Conservation (phyloP, 345 rosid genomes). For the Salix caprea region DNA sequence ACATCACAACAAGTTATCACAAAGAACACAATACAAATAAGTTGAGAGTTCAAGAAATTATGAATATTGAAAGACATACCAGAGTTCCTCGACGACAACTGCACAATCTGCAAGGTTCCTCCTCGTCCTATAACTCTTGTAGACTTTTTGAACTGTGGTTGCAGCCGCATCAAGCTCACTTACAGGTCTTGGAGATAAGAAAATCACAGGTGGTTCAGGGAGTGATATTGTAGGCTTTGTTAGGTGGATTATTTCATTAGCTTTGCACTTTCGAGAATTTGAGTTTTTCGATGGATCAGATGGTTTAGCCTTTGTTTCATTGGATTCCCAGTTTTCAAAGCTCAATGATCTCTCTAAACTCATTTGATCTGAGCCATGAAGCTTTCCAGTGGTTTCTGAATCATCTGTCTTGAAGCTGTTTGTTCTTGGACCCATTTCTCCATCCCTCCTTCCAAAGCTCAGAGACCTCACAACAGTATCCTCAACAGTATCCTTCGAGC, state of each 20-base stretch:
- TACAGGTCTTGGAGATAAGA: conserved; percentile 53
- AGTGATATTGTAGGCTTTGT: conserved; percentile 40
- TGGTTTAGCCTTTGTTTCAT: conserved; percentile 11
- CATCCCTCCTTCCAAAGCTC: conserved; percentile 25
- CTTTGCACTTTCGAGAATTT: conserved; percentile 15
- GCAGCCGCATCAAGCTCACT: conserved; percentile 68
- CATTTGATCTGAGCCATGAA: not conserved
- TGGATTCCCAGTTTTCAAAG: conserved; percentile 35
- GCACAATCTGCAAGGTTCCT: conserved; percentile 72
- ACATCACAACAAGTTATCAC: not conserved
- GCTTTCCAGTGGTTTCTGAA: conserved; percentile 16
- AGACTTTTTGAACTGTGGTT: conserved; percentile 42
- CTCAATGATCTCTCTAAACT: conserved; percentile 34
- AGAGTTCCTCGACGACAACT: conserved; percentile 65
- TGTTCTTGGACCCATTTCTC: conserved; percentile 25
- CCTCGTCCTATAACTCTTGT: conserved; percentile 47
- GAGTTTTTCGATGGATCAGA: conserved; percentile 2
- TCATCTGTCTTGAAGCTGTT: conserved; percentile 35
- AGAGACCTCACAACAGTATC: conserved; percentile 25
- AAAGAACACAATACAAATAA: not conserved
- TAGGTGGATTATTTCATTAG: conserved; percentile 26
- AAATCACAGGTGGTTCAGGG: conserved; percentile 36
- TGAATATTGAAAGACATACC: conserved; percentile 38
- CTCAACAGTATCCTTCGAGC: conserved; percentile 27
- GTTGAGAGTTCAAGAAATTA: not conserved